A percentile compares a stretch with the other conserved stretches of the same genome.
Conservation (phyloP, 495 filamentous ascomycete species). For the Neurospora terricola region DNA sequence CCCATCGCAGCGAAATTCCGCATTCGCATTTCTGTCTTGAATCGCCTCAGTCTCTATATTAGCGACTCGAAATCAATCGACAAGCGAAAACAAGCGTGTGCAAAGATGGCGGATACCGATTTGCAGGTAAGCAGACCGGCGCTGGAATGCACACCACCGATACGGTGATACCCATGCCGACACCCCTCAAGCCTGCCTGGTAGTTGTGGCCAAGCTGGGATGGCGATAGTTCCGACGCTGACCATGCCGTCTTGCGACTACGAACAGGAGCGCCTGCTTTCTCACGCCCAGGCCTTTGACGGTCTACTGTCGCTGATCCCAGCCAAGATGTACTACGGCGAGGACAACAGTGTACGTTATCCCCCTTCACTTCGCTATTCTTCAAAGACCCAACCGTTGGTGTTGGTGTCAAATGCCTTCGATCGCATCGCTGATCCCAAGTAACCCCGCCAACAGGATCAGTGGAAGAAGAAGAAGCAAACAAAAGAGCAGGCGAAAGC, state of each 20-base stretch:
- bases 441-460: conserved; percentile 44
- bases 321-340: conserved; percentile 83
- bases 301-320: conserved; percentile 87
- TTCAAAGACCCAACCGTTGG: conserved; percentile 1
- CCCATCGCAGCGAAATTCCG: background rate
- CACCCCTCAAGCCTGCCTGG: background rate
- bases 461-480: conserved; percentile 83
- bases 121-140: conserved; percentile 18
- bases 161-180: background rate
- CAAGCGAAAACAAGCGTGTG: background rate
- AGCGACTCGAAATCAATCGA: background rate
- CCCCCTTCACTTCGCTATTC: background rate
- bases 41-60: background rate
- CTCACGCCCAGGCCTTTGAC: conserved; percentile 80
- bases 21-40: background rate
- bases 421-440: conserved; percentile 9
- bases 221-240: background rate
- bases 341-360: conserved; percentile 72
- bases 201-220: background rate
- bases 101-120: conserved; percentile 18
- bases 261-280: conserved; percentile 69
- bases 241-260: background rate
- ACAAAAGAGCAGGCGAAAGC: conserved; percentile 71
- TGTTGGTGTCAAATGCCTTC: conserved; percentile 2
- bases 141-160: background rate